These are phyloP conservation scores for Neurospora discreta DNA, from an alignment of 495 filamentous ascomycete genomes.

Conservation along the genomic window DNA sequence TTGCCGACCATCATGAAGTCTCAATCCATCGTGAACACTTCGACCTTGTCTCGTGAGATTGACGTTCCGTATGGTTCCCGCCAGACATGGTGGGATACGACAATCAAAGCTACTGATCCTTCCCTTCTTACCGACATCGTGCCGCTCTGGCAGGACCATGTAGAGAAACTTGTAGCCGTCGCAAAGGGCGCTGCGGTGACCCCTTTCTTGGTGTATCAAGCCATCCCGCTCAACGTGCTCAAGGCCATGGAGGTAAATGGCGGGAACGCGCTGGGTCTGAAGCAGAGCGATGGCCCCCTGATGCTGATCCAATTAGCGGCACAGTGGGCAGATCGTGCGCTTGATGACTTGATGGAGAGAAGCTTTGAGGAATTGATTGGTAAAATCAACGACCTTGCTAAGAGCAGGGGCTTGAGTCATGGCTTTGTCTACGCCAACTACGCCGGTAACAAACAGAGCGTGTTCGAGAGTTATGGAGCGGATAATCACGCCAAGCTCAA, in stretches of 20 bases:
- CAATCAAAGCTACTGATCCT: constrained; percentile 6
- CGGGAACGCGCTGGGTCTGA: constrained; percentile 21
- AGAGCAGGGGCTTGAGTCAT: constrained; percentile 29
- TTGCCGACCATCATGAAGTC: neutral
- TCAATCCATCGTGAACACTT: constrained; percentile 7
- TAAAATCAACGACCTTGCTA: constrained; percentile 26
- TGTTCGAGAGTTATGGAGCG: constrained; percentile 33
- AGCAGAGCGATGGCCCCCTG: constrained; percentile 12
- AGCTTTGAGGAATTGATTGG: constrained; percentile 20
- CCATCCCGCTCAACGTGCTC: constrained; percentile 14
- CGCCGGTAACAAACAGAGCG: constrained; percentile 28
- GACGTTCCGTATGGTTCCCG: constrained; percentile 2
- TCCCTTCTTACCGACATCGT: constrained; percentile 10
- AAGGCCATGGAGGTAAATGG: constrained; percentile 18
- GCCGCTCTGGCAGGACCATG: constrained; percentile 8
- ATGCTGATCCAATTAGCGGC: constrained; percentile 11
- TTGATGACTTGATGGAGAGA: constrained; percentile 18
- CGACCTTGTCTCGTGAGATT: constrained; percentile 4
- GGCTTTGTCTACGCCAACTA: constrained; percentile 50
- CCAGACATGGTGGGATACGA: constrained; percentile 12
- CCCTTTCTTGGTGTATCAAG: constrained; percentile 11
- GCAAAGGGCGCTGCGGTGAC: constrained; percentile 4
- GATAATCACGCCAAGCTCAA: constrained; percentile 24
- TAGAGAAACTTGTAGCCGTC: neutral
- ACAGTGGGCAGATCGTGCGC: constrained; percentile 4